These are phyloP conservation scores for Combretum micranthum DNA, from an alignment of 345 rosid species.

Conservation along the genomic window DNA sequence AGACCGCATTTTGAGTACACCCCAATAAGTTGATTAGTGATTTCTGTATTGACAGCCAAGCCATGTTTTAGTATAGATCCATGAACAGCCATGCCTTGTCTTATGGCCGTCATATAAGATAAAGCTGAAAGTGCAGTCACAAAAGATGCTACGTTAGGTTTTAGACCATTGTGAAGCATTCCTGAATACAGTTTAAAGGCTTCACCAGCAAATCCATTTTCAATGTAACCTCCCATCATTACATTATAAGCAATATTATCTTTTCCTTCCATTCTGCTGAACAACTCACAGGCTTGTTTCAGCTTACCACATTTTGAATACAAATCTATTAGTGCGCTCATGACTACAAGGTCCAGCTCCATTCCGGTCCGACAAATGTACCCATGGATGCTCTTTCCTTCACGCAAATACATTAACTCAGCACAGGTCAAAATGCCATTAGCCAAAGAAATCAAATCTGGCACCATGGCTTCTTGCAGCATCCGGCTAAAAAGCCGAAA, in stretches of 20 bases:
- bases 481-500: conserved; percentile 1
- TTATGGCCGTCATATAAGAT: conserved; percentile 16
- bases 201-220: conserved; percentile 15
- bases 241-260: conserved; percentile 25
- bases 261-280: conserved; percentile 14
- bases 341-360: conserved; percentile 21
- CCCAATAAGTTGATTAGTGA: conserved; percentile 21
- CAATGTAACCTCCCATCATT: conserved; percentile 27
- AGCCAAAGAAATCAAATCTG: conserved; percentile 20
- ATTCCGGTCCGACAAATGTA: conserved; percentile 16
- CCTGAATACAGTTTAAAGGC: conserved; percentile 15
- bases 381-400: conserved; percentile 31
- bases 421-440: conserved; percentile 25
- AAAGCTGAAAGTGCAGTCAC: conserved; percentile 22
- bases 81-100: conserved; percentile 23
- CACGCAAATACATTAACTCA: conserved; percentile 14
- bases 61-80: conserved; percentile 20
- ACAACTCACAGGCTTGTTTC: conserved; percentile 22
- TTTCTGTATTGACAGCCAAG: conserved; percentile 10
- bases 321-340: conserved; percentile 32
- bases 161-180: conserved; percentile 17
- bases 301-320: conserved; percentile 22
- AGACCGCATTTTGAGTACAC: conserved; percentile 23
- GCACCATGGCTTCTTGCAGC: conserved; percentile 15
- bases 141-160: conserved; percentile 19